phyloP scores from a whole-genome alignment of 768 basidiomycete species.

The Mycena floridula region DNA sequence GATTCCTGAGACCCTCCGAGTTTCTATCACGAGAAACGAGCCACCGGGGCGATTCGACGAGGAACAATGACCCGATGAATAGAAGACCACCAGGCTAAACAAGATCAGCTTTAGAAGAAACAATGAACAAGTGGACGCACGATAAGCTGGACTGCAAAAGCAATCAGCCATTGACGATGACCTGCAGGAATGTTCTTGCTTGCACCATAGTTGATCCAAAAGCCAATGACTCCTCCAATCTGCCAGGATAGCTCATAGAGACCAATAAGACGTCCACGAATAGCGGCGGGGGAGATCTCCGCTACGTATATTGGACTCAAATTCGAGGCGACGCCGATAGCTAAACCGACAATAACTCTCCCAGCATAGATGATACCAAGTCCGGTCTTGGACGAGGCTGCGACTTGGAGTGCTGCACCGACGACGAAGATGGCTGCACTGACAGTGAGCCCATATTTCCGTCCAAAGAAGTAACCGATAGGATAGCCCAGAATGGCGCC shows the following conservation, averaged over 20 bases:
- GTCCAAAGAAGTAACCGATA: constrained; percentile 31
- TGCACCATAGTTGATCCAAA: constrained; percentile 33
- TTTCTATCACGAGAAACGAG: constrained; percentile 29
- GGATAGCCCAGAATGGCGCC: constrained; percentile 31
- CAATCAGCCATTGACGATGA: constrained; percentile 29
- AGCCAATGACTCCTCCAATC: constrained; percentile 34
- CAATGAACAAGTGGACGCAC: constrained; percentile 10
- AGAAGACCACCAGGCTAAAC: constrained; percentile 27
- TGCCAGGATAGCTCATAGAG: constrained; percentile 45
- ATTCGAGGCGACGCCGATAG: constrained; percentile 31
- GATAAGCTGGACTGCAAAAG: constrained; percentile 32
- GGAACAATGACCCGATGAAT: constrained; percentile 24
- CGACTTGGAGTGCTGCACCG: constrained; percentile 32
- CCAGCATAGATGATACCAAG: constrained; percentile 35
- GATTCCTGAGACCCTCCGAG: constrained; percentile 22
- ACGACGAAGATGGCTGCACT: constrained; percentile 30
- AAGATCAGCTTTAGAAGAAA: not conserved
- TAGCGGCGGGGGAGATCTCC: constrained; percentile 37
- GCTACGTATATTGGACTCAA: constrained; percentile 35
- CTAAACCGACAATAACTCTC: constrained; percentile 34
- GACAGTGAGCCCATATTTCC: constrained; percentile 26
- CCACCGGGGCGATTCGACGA: constrained; percentile 31
- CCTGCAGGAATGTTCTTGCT: constrained; percentile 20
- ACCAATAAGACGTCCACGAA: constrained; percentile 42
- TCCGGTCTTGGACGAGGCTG: constrained; percentile 25